Conservation (phyloP, 345 rosid genomes). For the Turritis glabra region DNA sequence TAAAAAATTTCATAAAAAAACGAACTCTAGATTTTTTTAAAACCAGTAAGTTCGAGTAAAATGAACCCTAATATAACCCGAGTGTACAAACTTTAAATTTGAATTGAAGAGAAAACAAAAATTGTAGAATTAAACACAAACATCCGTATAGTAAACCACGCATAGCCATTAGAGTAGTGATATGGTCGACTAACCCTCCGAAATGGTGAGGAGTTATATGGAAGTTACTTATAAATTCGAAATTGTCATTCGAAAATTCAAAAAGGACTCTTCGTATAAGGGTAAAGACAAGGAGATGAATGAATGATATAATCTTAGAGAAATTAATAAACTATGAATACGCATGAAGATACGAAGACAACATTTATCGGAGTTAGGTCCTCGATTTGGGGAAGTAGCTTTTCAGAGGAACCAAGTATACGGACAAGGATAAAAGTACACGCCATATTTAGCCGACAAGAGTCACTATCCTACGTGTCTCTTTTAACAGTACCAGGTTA, state of each 20-base stretch:
- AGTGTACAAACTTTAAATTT: neutral
- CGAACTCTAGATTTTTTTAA: neutral
- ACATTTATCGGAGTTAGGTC: constrained; percentile 29
- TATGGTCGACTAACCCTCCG: constrained; percentile 14
- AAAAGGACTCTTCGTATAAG: constrained; percentile 6
- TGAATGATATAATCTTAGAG: neutral
- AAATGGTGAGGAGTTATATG: constrained; percentile 4
- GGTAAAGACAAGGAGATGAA: constrained; percentile 20
- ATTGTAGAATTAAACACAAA: neutral
- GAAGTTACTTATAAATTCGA: neutral
- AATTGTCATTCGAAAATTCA: neutral
- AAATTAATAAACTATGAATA: constrained; percentile 3
- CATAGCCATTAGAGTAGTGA: constrained; percentile 5
- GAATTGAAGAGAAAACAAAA: neutral
- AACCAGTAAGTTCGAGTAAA: neutral
- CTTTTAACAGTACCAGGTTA: neutral
- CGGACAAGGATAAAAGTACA: constrained; percentile 23
- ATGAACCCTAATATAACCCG: neutral
- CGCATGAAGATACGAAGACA: constrained; percentile 17
- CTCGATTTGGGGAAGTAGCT: constrained; percentile 32
- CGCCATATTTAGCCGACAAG: constrained; percentile 31
- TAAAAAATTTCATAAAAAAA: neutral
- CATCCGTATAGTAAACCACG: neutral
- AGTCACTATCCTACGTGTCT: constrained; percentile 21
- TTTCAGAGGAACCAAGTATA: constrained; percentile 26